Evolutionary conservation across 177 flowering plant species (phyloP), one percentile per base, ranked within the genome.

Genomic region (Tripterygium wilfordii): DNA sequence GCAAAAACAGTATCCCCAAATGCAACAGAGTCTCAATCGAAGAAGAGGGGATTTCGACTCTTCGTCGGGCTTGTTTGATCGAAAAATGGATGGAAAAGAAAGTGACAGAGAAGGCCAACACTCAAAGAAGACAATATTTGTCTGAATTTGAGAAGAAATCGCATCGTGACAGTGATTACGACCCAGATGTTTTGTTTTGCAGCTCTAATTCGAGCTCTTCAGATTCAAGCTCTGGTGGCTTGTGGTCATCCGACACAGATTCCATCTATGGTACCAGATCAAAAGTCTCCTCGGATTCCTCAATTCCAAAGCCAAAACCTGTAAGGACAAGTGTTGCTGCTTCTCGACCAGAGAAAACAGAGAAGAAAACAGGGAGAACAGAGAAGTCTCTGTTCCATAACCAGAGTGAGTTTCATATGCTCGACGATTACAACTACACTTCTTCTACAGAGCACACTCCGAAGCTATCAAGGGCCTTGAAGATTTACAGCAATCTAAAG

Each of bases 161-260:
- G 5, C 44, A 15, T 17, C 45, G 37, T 1, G 58, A 64, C 12
- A 53, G 58, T 37, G 66, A 58, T 42, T 41, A 42, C 21, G 72
- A 66, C 45, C 46, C 51, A 2, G 67, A 62, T 27, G 53, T 45
- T 32, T 10, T 57, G 59, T 70, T 63, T 31, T 75, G 70, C 48
- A 72, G 76, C 50, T 60, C 72, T 5, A 48, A 58, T 46, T 72
- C 77, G 0, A 48, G 51, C 31, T 73, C 81, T 6, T 72, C 81
- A 0, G 75, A 76, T 37, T 76, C 76, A 5, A 73, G 74, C 39
- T 76, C 66, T 13, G 74, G 72, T 0, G 61, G 67, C 0, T 60
- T 72, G 42, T 76, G 78, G 0, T 75, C 80, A 0, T 75, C 80
- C 0, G 84, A 79, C 22, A 45, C 69, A 0, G 81, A 79, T 17